A percentile compares a stretch with the other conserved stretches of the same genome.
Conservation (phyloP, 352 stramenopile genomes). For the Pythium sukuiense region DNA sequence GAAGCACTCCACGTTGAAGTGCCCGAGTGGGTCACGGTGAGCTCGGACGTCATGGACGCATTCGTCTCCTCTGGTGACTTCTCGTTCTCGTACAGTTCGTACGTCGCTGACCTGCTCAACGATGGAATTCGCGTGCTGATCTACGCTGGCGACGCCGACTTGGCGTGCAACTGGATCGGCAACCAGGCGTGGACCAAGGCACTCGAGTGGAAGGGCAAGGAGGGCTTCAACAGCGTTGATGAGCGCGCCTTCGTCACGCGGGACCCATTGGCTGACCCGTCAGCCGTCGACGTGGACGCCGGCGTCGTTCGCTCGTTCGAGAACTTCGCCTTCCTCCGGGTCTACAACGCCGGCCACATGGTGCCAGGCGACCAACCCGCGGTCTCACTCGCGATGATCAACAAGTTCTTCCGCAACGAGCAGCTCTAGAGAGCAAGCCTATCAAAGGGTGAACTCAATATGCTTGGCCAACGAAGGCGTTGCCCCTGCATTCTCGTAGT, state of each 20-base stretch:
- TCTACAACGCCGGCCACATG: conserved; percentile 57
- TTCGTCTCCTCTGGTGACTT: conserved; percentile 80
- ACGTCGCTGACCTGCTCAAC: conserved; percentile 74
- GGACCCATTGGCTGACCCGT: not conserved
- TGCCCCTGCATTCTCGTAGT: too few relatives aligned
- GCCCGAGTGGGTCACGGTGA: conserved; percentile 57
- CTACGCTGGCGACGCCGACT: conserved; percentile 93
- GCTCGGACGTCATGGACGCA: conserved; percentile 82
- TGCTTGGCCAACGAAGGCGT: too few relatives aligned
- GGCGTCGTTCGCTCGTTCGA: conserved; percentile 34
- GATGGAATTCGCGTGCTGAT: conserved; percentile 69
- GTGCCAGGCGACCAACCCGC: conserved; percentile 47
- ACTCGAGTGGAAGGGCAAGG: conserved; percentile 84
- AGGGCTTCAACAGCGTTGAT: conserved; percentile 59
- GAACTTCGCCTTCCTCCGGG: conserved; percentile 43
- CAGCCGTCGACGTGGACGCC: conserved; percentile 17
- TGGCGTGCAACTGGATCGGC: conserved; percentile 94
- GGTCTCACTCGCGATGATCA: conserved; percentile 51
- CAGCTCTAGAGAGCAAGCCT: conserved; percentile 15
- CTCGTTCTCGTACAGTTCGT: conserved; percentile 85
- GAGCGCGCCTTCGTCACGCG: conserved; percentile 20
- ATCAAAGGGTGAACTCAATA: too few relatives aligned
- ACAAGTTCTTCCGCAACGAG: conserved; percentile 50
- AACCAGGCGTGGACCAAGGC: conserved; percentile 88
- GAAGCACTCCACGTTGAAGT: conserved; percentile 26